Evolutionary conservation across 306 rosid species (phyloP), one percentile per base, ranked within the genome.

Genomic region (Lathyrus sativus): DNA sequence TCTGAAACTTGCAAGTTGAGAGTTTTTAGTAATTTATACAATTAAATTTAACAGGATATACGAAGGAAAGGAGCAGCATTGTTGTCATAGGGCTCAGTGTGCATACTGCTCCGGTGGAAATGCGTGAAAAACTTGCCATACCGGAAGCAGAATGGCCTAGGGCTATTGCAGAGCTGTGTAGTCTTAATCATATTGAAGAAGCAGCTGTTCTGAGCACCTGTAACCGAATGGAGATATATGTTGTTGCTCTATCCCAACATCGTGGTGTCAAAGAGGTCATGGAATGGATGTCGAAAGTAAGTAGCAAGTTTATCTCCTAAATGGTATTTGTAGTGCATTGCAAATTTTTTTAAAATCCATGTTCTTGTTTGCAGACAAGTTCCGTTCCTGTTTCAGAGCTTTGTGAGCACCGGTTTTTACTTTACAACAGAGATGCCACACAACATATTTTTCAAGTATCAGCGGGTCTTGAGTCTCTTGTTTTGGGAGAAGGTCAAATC

Each of bases 121-220:
- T 95, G 97, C 89, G 99, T 62, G 99, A 95, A 83, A 93, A 95
- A 67, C 96, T 95, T 57, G 96, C 97, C 70, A 83, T 95, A 73
- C 99, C 96, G 0, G 99, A 95, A 79, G 99, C 99, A 73, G 99
- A 95, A 78, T 95, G 97, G 95, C 97, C 99, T 76, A 91, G 96
- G 71, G 99, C 99, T 62, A 90, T 95, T 17, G 89, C 79, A 73
- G 99, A 95, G 87, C 84, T 95, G 63, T 95, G 99, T 56, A 71
- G 81, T 73, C 85, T 95, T 49, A 95, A 95, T 76, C 97, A 95
- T 68, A 88, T 95, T 9, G 99, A 95, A 88, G 99, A 95, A 83
- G 99, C 99, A 48, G 97, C 99, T 50, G 97, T 95, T 42, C 85
- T 95, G 54, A 90, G 99, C 79, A 95, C 99, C 75, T 95, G 99